Evolutionary conservation across 2,329 filamentous ascomycete species (phyloP), one percentile per base, ranked within the genome.

Genomic region (Calonectria pseudoturangicola): DNA sequence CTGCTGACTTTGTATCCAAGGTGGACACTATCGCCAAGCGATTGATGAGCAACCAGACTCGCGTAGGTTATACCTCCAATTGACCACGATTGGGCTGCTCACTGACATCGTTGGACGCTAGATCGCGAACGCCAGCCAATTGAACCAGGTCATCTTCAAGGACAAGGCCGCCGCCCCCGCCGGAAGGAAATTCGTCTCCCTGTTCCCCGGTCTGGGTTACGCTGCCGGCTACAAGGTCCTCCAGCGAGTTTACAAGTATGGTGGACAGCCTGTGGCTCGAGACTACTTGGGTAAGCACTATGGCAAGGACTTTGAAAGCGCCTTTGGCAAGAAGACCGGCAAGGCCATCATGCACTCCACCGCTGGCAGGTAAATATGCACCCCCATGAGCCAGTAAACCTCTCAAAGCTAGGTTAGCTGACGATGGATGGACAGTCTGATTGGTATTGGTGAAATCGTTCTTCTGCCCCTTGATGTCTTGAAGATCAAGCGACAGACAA

Each of bases 401-500:
- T 28, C 18, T 33, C 13, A 39, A 9, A 28, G 30, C 78, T 82
- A 21, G 21, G 21, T 21, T 21, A 21, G 21, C 21, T 21, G 21
- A 21, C 21, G 50, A 82, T 70, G 33, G 33, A n/a, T 47, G 28
- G 75, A 18, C 54, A 96, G 94, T 87, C 83, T 99, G 81, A 97
- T 99, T 82, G 97, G 97, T 81, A 98, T 99, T 80, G 97, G 97
- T 82, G 97, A 99, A 88, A 98, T 99, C 77, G 91, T 99, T 72
- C 91, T 99, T 36, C 91, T 99, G 48, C 97, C 97, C 50, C 92
- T 99, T 73, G 97, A 99, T 80, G 96, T 99, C 47, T 91, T 99
- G 75, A 99, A 99, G 91, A 99, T 99, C 88, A 99, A 99, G 91
- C 93, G 97, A 81, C 97, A 99, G 88, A 99, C 97, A 78, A 99